Base-by-base conservation (phyloP, 1,139 yeast genomes). In the Saccharomyces hybrid region DNA sequence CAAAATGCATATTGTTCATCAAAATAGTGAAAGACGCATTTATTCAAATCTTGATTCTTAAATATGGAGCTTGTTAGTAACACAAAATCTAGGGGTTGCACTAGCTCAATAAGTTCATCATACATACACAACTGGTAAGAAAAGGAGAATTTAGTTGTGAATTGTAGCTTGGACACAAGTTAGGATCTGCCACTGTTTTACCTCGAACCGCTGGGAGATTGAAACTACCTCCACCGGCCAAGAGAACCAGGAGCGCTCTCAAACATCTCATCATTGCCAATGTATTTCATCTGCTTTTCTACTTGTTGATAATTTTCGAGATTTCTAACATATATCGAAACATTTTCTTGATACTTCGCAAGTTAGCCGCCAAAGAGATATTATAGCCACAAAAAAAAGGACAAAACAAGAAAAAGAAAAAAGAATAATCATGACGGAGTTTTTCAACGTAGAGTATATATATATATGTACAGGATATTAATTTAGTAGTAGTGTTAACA, bases 1-100 rank as follows among this genome's bases (percentile, higher is more conserved):
- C 66, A 63, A 27, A 52, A 52, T 8, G 54, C 48, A 13, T 52
- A 51, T n/a, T 52, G 56, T n/a, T 46, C 41, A 16, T 52, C 56
- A 27, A 60, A 59, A 31, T 54, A 50, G 3, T 50, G 47, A 28
- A 46, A 23, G 3, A 63, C 41, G 51, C 66, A 62, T 41, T 56
- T 30, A 9, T 56, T 53, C 47, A 59, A 31, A 6, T 48, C 20
- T n/a, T 4, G 42, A 9, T 16, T 38, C 42, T 38, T 16, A n/a
- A 8, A 16, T 6, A 9, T 38, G 25, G 42, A 16, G 3, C 42
- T 38, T 38, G 42, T 38, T 5, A 38, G 42, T 38, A 38, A n/a
- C n/a, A 38, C 9, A 38, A 16, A 38, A 38, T 16, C n/a, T 38
- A 38, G n/a, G 9, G 23, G 9, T 5, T 6, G 16, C 16, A 16